phyloP scores from a whole-genome alignment of 2,329 filamentous ascomycete species.

The Pseudogymnoascus sp. region DNA sequence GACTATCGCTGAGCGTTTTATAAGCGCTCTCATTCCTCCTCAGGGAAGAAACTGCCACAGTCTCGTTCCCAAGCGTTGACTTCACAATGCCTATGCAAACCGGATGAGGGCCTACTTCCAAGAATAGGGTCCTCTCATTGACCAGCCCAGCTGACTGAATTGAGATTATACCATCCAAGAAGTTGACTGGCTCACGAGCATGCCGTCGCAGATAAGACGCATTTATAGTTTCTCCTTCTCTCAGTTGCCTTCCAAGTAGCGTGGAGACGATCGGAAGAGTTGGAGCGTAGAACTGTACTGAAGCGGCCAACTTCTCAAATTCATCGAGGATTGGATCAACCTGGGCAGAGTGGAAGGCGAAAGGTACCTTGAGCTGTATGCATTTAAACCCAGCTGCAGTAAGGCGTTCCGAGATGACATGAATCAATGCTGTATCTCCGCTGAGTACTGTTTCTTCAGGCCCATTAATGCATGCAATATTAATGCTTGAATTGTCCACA shows the following conservation, averaged over 20 bases:
- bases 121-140: conserved; percentile 58
- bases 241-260: conserved; percentile 51
- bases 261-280: conserved; percentile 59
- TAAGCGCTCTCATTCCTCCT: conserved; percentile 55
- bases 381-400: conserved; percentile 48
- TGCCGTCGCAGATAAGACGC: conserved; percentile 57
- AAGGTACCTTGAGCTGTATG: conserved; percentile 56
- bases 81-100: conserved; percentile 62
- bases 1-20: conserved; percentile 51
- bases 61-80: conserved; percentile 47
- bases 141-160: conserved; percentile 52
- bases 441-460: conserved; percentile 68
- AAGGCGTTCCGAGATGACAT: conserved; percentile 41
- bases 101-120: conserved; percentile 69
- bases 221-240: conserved; percentile 46
- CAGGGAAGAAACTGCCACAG: conserved; percentile 50
- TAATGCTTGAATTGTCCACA: conserved; percentile 40
- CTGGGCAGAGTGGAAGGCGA: conserved; percentile 59
- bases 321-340: conserved; percentile 54
- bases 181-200: conserved; percentile 61
- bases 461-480: conserved; percentile 65
- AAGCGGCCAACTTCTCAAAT: conserved; percentile 46
- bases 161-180: conserved; percentile 52
- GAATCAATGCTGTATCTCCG: conserved; percentile 45
- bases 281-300: conserved; percentile 47